Percentiles rank a stretch among this genome's conserved stretches.
phyloP scores from a whole-genome alignment of 1,139 yeast species.

The Chernovozyma sophiae-reginae region DNA sequence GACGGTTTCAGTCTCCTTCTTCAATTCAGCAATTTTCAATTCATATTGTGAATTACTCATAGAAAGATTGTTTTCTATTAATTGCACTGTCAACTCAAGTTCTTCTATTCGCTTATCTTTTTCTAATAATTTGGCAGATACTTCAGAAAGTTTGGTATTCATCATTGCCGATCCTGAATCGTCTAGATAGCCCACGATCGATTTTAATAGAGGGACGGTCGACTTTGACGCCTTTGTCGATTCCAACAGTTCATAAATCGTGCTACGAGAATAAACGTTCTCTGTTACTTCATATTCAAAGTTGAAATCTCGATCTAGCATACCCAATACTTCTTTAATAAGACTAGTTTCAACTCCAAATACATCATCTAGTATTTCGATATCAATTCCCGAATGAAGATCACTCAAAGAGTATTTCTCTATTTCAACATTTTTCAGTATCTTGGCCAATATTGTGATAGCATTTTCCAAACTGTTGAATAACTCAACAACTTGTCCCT shows the following conservation, averaged over 20 bases:
- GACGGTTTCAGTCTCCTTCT: constrained; percentile 18
- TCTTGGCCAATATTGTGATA: constrained; percentile 1
- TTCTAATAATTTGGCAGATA: constrained; percentile 10
- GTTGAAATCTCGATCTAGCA: background rate
- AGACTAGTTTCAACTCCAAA: background rate
- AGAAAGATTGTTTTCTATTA: constrained; percentile 39
- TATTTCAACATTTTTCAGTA: constrained; percentile 8
- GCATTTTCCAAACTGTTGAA: background rate
- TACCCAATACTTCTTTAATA: background rate
- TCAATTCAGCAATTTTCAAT: constrained; percentile 21
- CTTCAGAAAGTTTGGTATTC: background rate
- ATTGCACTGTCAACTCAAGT: constrained; percentile 36
- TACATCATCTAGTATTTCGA: background rate
- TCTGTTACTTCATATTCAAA: background rate
- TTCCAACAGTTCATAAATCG: background rate
- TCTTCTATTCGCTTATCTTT: constrained; percentile 35
- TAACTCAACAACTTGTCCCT: background rate
- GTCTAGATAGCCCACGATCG: background rate
- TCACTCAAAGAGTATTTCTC: constrained; percentile 3
- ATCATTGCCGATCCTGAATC: background rate
- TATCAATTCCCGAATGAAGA: background rate
- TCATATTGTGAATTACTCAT: constrained; percentile 28
- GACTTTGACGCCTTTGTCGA: background rate
- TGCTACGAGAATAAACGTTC: background rate
- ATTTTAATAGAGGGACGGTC: background rate